Evolutionary conservation across 768 basidiomycete species (phyloP).

Genomic region (Pisolithus microcarpus): DNA sequence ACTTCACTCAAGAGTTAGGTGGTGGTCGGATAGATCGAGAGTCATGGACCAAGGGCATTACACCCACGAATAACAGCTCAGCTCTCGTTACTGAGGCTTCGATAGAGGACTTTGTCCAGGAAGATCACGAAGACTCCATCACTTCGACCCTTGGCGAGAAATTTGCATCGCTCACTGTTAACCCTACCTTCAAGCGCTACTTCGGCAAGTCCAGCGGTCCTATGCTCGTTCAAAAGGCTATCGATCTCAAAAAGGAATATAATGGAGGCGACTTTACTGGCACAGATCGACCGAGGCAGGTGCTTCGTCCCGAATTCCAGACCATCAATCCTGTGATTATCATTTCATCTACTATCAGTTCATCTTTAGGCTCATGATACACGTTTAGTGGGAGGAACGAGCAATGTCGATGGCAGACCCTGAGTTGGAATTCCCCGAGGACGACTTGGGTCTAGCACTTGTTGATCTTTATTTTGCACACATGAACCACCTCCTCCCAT

Average conservation of each 20-base stretch:
- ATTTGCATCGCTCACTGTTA: constrained; percentile 1
- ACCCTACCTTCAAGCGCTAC: constrained; percentile 16
- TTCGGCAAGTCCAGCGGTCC: constrained; percentile 37
- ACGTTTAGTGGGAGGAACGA: constrained; percentile 23
- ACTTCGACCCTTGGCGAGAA: neutral
- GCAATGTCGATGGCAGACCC: constrained; percentile 15
- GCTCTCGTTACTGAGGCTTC: neutral
- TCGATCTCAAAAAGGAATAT: constrained; percentile 53
- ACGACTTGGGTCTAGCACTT: constrained; percentile 43
- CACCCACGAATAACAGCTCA: constrained; percentile 5
- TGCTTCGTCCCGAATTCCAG: constrained; percentile 17
- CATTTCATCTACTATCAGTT: neutral
- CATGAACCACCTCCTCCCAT: constrained; percentile 52
- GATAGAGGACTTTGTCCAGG: constrained; percentile 19
- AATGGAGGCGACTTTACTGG: constrained; percentile 30
- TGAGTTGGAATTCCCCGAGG: constrained; percentile 40
- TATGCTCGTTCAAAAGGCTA: constrained; percentile 39
- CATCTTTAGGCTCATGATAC: neutral
- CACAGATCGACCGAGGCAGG: constrained; percentile 3
- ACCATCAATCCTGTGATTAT: constrained; percentile 24
- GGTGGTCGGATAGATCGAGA: constrained; percentile 33
- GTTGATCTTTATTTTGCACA: constrained; percentile 59
- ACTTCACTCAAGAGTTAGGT: constrained; percentile 53
- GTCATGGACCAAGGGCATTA: constrained; percentile 22
- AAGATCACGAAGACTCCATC: constrained; percentile 22